Evolutionary conservation across 1,139 yeast genomes (phyloP), one percentile per base, ranked within the genome.

Genomic region (Taphrina sp.): DNA sequence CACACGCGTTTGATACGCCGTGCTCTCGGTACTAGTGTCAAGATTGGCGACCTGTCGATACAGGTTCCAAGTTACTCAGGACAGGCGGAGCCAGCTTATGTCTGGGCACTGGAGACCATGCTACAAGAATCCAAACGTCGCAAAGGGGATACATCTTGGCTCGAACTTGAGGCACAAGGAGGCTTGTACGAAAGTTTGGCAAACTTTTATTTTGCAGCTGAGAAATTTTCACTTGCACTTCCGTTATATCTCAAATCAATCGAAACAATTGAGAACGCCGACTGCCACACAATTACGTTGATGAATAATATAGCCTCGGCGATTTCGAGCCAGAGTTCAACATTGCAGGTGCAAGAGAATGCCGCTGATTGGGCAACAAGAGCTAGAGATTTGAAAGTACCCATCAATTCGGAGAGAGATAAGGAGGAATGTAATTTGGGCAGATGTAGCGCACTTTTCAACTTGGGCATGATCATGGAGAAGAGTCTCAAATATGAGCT

Each of bases 261-360:
- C 26, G 54, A 49, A 33, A 17, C 46, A 16, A 34, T 16, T 16
- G 14, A 22, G 5, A 26, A 22, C 7, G 31, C 45, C 12, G 33
- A 33, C 24, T 49, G 54, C 33, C 54, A 35, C 3, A 39, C 54
- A 2, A 42, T 49, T 17, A 39, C 44, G 33, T 29, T 49, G 23
- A 49, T 49, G 54, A 49, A 49, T 29, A 49, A 49, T 23, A 42
- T 49, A 17, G 54, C 54, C 8, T 49, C 54, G 5, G 19, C 54
- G 17, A 33, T 49, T 24, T 49, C 54, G 7, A 37, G 45, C 10
- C 46, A 38, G 20, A 49, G 46, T 28, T 8, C 7, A 4, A 26
- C 28, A 12, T 16, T 39, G 1, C 46, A 29, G 14, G 44, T 49
- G 10, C 54, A 49, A 14, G 54, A 49, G 24, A 49, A 49, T 24